Conservation (phyloP, 192 early-diverging fungal species). For the Chytriomyces confervae region DNA sequence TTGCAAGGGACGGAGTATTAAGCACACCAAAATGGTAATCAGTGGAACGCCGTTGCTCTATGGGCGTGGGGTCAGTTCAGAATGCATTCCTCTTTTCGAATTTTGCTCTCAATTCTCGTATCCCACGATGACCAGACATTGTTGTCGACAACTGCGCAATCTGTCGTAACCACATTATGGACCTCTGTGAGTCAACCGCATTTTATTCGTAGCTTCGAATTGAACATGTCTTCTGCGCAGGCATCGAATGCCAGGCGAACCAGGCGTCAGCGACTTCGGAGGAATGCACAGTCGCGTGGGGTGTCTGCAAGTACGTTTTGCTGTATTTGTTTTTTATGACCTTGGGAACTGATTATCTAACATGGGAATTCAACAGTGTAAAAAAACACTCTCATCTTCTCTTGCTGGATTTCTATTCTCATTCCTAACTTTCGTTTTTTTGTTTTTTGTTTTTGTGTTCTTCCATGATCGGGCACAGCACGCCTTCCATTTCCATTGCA, state of each 20-base stretch:
- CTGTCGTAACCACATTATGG: conserved; percentile 99
- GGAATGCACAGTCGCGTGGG: conserved; percentile 97
- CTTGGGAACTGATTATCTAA: not conserved
- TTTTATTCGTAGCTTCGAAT: not conserved
- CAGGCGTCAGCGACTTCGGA: conserved; percentile 91
- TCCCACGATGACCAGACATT: conserved; percentile 69
- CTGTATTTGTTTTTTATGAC: not conserved
- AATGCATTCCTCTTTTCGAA: not conserved
- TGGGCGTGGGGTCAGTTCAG: conserved; percentile 91
- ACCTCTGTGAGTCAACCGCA: conserved; percentile 71
- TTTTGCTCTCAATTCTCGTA: not conserved
- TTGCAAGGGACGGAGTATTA: not conserved
- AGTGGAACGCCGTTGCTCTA: conserved; percentile 99
- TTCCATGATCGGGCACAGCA: conserved; percentile 62
- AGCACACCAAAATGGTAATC: not conserved
- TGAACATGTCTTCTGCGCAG: conserved; percentile 45
- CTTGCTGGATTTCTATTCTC: not conserved
- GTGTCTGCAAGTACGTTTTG: conserved; percentile 84
- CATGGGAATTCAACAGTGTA: not conserved
- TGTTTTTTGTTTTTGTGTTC: not conserved
- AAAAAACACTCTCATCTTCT: not conserved
- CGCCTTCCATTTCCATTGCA: conserved; percentile 99
- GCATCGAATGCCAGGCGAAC: conserved; percentile 98
- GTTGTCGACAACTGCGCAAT: conserved; percentile 98
- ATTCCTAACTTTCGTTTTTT: not conserved